Evolutionary conservation across 169 alveolate genomes (phyloP), one percentile per base, ranked within the genome.

Genomic region (Babesia ovis): DNA sequence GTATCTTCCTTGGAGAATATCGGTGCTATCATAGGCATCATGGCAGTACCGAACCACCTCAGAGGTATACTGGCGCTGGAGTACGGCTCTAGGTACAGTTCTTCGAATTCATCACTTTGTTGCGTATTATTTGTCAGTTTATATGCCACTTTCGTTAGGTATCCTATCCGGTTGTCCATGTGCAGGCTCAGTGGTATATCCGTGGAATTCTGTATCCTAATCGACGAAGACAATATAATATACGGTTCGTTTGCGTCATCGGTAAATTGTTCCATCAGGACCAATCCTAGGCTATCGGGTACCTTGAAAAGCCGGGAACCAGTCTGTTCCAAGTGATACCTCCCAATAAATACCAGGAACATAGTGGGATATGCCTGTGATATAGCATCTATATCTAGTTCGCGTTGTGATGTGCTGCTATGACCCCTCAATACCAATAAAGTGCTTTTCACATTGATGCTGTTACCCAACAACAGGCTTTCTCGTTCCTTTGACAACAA

Each of bases 131-230:
- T 53, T 9, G 66, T 62, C 16, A 73, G 61, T 50, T 42, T 59
- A 20, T 39, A 43, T 53, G 75, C 70, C 32, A 67, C 59, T 29
- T 46, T 76, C 16, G 59, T 54, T 45, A 48, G 12, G 42, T 64
- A 59, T 11, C 70, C 69, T 1, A 77, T 35, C 51, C 39, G 68
- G 23, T 29, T 32, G 20, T 39, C 77, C 34, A 56, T 51, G 27
- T 23, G 58, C n/a, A 79, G 18, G 20, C 37, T 14, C 32, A 79
- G 6, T 2, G 75, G 66, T 11, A 69, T 69, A 39, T 61, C 77
- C 32, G 87, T 79, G n/a, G 70, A 34, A 54, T 79, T 79, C 20
- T 70, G 75, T 25, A 79, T 79, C n/a, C 73, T 50, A 11, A 79
- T 50, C 25, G 68, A 66, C n/a, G 87, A 59, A 4, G 68, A n/a